A percentile compares a stretch with the other conserved stretches of the same genome.
Conservation (phyloP, 2,329 filamentous ascomycete genomes). For the Colletotrichum destructivum region DNA sequence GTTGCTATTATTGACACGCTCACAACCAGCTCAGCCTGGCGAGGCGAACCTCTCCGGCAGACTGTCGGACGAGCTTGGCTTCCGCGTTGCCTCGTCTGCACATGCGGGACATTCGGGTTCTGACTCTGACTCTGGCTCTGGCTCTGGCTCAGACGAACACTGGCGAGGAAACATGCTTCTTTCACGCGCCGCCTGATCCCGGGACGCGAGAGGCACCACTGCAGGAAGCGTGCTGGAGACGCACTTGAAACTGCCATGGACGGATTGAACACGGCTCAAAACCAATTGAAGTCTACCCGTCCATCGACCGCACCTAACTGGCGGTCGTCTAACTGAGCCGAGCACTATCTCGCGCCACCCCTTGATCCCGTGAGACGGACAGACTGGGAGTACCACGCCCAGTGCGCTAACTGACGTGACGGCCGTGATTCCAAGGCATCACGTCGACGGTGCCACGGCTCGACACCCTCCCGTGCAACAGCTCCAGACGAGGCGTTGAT, state of each 20-base stretch:
- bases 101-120: conserved; percentile 33
- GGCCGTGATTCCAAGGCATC: neutral
- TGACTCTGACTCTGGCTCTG: conserved; percentile 15
- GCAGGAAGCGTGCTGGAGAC: conserved; percentile 37
- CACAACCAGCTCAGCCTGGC: conserved; percentile 19
- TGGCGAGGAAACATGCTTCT: conserved; percentile 19
- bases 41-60: neutral
- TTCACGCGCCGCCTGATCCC: conserved; percentile 16
- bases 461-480: conserved; percentile 35
- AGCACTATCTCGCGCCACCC: neutral
- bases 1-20: conserved; percentile 35
- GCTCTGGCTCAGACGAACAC: conserved; percentile 31
- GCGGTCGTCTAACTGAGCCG: neutral
- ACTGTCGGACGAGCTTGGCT: conserved; percentile 32
- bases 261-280: neutral
- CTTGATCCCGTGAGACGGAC: neutral
- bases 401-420: conserved; percentile 2
- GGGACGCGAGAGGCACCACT: conserved; percentile 9
- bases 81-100: conserved; percentile 22
- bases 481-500: conserved; percentile 28
- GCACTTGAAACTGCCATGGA: conserved; percentile 32
- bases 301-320: neutral
- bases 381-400: neutral
- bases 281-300: neutral
- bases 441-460: conserved; percentile 34